Percentiles rank a stretch among this genome's conserved stretches.
phyloP scores from a whole-genome alignment of 2,329 filamentous ascomycete species.

The Cordyceps cateniannulata region DNA sequence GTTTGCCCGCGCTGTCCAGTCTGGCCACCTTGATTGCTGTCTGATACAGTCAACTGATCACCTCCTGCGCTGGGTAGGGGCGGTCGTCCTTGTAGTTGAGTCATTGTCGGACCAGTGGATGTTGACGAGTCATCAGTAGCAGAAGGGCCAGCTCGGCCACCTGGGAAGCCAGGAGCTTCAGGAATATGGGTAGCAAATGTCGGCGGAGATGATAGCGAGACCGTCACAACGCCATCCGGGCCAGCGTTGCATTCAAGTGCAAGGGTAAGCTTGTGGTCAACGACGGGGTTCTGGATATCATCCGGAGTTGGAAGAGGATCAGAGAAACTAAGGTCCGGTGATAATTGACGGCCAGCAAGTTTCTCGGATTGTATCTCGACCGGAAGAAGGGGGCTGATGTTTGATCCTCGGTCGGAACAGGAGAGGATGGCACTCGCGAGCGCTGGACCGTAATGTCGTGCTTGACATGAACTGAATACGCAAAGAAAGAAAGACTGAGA shows the following conservation, averaged over 20 bases:
- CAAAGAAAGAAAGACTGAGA: slow-evolving; percentile 26
- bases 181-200: slow-evolving; percentile 13
- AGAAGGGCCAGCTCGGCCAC: not conserved
- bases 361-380: slow-evolving; percentile 21
- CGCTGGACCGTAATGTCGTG: slow-evolving; percentile 24
- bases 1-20: not conserved
- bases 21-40: not conserved
- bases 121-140: not conserved
- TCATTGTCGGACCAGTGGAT: not conserved
- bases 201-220: slow-evolving; percentile 19
- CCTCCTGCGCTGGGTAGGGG: not conserved
- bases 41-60: not conserved
- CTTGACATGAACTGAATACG: slow-evolving; percentile 22
- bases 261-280: slow-evolving; percentile 19
- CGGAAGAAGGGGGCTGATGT: slow-evolving; percentile 25
- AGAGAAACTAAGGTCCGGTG: slow-evolving; percentile 6
- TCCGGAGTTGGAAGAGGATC: slow-evolving; percentile 6
- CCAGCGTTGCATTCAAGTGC: slow-evolving; percentile 25
- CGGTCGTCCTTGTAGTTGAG: slow-evolving; percentile 4
- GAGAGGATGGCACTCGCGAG: slow-evolving; percentile 21
- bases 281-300: slow-evolving; percentile 14
- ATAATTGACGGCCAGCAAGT: slow-evolving; percentile 12
- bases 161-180: not conserved
- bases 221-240: slow-evolving; percentile 26
- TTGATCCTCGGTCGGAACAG: slow-evolving; percentile 22